Percentiles rank a stretch among this genome's conserved stretches.
Evolutionary conservation across 2,329 filamentous ascomycete genomes (phyloP).

Genomic region (Aspergillus sp.): DNA sequence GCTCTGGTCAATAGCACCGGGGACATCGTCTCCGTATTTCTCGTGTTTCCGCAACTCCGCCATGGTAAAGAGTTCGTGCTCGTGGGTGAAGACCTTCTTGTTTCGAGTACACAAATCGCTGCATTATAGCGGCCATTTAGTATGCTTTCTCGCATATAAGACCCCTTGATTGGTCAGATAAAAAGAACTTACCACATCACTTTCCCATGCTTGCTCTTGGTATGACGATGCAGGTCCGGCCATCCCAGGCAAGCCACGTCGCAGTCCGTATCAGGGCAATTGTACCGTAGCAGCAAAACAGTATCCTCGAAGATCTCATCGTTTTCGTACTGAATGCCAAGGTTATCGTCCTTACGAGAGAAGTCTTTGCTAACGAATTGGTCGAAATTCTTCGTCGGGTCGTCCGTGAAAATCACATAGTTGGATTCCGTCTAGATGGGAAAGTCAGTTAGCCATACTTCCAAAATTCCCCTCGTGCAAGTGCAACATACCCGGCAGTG

Average conservation of each 20-base stretch:
- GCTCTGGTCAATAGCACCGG: slow-evolving; percentile 82
- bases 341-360: slow-evolving; percentile 69
- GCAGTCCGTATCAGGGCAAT: slow-evolving; percentile 80
- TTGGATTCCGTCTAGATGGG: slow-evolving; percentile 35
- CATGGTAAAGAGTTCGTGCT: slow-evolving; percentile 84
- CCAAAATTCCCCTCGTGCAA: neutral
- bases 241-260: slow-evolving; percentile 78
- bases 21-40: slow-evolving; percentile 81
- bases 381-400: slow-evolving; percentile 71
- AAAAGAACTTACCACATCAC: slow-evolving; percentile 59
- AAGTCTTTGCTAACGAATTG: slow-evolving; percentile 72
- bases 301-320: slow-evolving; percentile 88
- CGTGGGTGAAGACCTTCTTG: slow-evolving; percentile 98
- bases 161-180: slow-evolving; percentile 15
- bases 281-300: slow-evolving; percentile 79
- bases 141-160: neutral
- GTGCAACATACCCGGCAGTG: slow-evolving; percentile 69
- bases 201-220: slow-evolving; percentile 73
- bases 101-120: slow-evolving; percentile 83
- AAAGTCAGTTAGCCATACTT: slow-evolving; percentile 7
- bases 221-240: slow-evolving; percentile 74
- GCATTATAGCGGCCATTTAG: slow-evolving; percentile 2
- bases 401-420: slow-evolving; percentile 88
- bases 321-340: slow-evolving; percentile 87
- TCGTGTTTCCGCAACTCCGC: slow-evolving; percentile 81